Conservation (phyloP, 805 yeast species). For the Sungouiella blattae region DNA sequence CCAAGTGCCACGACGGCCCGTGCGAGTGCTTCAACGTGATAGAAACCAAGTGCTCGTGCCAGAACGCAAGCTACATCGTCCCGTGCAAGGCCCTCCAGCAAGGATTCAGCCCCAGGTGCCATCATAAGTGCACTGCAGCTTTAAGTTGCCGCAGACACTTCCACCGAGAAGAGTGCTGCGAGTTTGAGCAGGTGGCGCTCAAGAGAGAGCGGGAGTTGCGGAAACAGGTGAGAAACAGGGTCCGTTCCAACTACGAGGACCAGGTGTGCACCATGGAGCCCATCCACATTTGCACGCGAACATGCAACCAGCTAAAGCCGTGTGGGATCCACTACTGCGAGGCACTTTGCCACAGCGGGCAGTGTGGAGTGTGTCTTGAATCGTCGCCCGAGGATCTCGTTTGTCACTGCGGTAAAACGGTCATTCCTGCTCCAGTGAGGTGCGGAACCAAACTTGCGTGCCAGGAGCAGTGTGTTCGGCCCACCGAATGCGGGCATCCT, state of each 20-base stretch:
- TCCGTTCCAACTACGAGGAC: constrained; percentile 37
- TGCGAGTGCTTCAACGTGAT: constrained; percentile 62
- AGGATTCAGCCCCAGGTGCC: constrained; percentile 59
- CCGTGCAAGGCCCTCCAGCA: constrained; percentile 58
- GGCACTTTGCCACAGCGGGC: constrained; percentile 73
- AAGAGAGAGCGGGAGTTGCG: constrained; percentile 51
- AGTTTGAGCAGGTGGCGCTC: constrained; percentile 58
- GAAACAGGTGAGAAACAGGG: constrained; percentile 47
- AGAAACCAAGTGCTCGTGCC: constrained; percentile 61
- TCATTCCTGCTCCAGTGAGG: constrained; percentile 76
- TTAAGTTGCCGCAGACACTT: constrained; percentile 80
- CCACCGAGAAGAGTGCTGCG: constrained; percentile 69
- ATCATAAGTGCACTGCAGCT: constrained; percentile 66
- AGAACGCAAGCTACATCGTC: constrained; percentile 49
- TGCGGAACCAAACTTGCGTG: constrained; percentile 74
- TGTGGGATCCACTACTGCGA: constrained; percentile 67
- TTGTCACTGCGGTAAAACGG: constrained; percentile 79
- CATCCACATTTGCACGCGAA: constrained; percentile 65
- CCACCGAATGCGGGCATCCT: constrained; percentile 64
- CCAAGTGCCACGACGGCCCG: constrained; percentile 72
- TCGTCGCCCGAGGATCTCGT: constrained; percentile 74
- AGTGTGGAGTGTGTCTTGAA: constrained; percentile 77
- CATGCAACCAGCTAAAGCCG: constrained; percentile 57
- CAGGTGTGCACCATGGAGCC: constrained; percentile 64
- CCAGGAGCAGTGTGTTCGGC: constrained; percentile 58